Evolutionary conservation across 148 eudicot genomes (phyloP), one percentile per base, ranked within the genome.

Genomic region (Beta vulgaris): DNA sequence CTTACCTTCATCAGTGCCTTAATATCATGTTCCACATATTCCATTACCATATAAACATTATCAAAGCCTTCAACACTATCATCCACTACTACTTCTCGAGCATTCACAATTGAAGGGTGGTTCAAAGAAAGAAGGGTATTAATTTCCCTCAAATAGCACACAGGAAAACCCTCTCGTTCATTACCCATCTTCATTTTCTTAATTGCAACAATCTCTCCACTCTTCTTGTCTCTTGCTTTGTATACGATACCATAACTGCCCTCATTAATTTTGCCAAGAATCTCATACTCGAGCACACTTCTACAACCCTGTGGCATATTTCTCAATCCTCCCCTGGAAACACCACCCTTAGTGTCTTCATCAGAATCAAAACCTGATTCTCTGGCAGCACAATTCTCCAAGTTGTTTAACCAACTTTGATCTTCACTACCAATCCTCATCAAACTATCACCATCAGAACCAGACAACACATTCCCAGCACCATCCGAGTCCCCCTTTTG

Each of bases 11-110:
- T 85, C 25, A 90, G 75, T 59, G 63, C 87, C 79, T 86, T 94
- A 14, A 94, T 88, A 67, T 94, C 98, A 78, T 91, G 89, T 42
- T 91, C 97, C 79, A 94, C 87, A 81, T 91, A 90, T 69, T 94
- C 98, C 98, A 91, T 91, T 15, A 84, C 93, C 96, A 94, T 82
- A 68, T 77, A 94, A 57, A 90, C 84, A 67, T 80, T 79, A 65
- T 84, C 91, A 73, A 79, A 81, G 60, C 81, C 85, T 74, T 74
- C 81, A 21, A 31, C 60, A 31, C 78, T 77, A 36, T 85, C 85
- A 72, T 87, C 93, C 66, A 86, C 86, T 14, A 94, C 97, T 15
- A 94, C 93, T 84, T 91, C 98, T 69, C 90, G 87, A 25, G 90
- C 87, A 79, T 86, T 77, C 32, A 94, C 86, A 69, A 91, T 77